Conservation (phyloP, 2,329 filamentous ascomycete species). For the Atkinsonella hypoxylon region DNA sequence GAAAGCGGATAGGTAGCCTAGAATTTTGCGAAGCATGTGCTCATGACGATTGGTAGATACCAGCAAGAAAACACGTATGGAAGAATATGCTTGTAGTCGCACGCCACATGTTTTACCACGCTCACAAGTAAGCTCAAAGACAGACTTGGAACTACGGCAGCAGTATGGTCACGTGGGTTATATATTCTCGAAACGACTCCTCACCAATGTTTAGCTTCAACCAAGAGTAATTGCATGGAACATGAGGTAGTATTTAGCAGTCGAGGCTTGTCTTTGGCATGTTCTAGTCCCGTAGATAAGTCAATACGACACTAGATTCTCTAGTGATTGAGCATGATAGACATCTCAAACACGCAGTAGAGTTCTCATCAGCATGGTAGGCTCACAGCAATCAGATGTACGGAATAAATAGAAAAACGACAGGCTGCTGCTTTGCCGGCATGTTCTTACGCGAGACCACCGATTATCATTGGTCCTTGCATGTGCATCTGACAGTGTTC, state of each 20-base stretch:
- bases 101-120: not conserved
- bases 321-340: no score
- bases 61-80: not conserved
- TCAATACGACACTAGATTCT: no score
- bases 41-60: not conserved
- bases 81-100: not conserved
- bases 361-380: no score
- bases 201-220: no score
- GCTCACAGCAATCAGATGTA: no score
- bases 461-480: no score
- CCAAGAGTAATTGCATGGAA: not conserved
- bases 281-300: no score
- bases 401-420: no score
- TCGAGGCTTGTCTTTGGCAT: not conserved
- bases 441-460: no score
- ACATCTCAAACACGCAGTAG: no score
- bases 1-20: not conserved
- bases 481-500: not conserved
- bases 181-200: not conserved
- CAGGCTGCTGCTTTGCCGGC: no score
- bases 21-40: not conserved
- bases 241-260: not conserved
- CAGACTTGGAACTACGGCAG: not conserved
- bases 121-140: not conserved
- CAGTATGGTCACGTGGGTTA: not conserved